Base-by-base conservation (phyloP, 768 basidiomycete genomes). In the Pilatotrama ljubarskyi region DNA sequence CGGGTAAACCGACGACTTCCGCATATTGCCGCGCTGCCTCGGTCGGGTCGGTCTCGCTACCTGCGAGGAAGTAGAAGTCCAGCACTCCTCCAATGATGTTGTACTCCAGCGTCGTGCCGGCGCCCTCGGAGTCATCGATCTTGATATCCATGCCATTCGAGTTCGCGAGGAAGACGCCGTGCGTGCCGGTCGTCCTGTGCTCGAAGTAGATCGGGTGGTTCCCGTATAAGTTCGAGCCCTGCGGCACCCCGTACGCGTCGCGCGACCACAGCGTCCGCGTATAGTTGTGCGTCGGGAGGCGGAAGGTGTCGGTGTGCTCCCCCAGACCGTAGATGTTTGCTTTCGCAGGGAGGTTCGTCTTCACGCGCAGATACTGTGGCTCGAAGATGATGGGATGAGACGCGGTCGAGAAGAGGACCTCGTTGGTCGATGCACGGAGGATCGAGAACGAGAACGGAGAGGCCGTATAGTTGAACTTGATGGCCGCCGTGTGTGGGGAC, bases 121-220 rank as follows among this genome's bases (percentile, higher is more conserved):
- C 72, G 5, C 64, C 70, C 26, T 68, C 63, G 11, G 73, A 72
- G 46, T 78, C 74, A 25, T 78, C 79, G 56, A 90, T 74, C 67
- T 89, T 89, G 75, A 91, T 76, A 62, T 91, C 89, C 86, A 91
- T 90, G 0, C 89, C 89, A 63, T 88, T 84, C 10, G 87, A 84
- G 68, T 83, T 88, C 53, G 87, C 78, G 0, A 90, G 69, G 68
- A 88, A 82, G 29, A 90, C 87, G 14, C 82, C 88, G 71, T 90
- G 87, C 1, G 87, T 87, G 6, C 84, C 85, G 0, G 81, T 82
- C 9, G 75, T 70, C 43, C 88, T 80, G 58, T 90, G 87, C 61
- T 90, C 87, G 44, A 86, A 83, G 72, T 89, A 90, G 42, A 90
- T 74, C 0, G 89, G 88, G 66, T 90, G 88, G 62, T 82, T 84